These are phyloP conservation scores for Ajuga chamaepitys DNA, from an alignment of 257 asterid species.

Conservation along the genomic window DNA sequence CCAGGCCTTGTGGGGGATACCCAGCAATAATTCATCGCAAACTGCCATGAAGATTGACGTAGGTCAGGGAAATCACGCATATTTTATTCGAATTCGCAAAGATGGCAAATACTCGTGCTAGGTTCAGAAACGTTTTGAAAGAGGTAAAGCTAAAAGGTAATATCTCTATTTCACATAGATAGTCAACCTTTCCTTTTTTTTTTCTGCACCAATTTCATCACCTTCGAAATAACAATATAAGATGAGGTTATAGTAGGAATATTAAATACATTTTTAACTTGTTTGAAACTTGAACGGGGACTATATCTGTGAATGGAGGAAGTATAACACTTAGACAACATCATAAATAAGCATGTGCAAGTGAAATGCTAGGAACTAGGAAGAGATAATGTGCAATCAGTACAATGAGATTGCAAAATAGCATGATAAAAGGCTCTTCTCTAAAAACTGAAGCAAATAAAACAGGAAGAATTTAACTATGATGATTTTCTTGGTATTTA, in stretches of 20 bases:
- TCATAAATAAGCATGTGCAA: background rate
- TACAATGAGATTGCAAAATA: background rate
- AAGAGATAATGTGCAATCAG: background rate
- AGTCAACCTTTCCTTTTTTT: too few species aligned
- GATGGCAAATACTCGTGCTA: background rate
- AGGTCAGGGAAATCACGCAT: slow-evolving; percentile 7
- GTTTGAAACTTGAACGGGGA: too few species aligned
- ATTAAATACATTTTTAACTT: too few species aligned
- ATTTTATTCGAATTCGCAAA: background rate
- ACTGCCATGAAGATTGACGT: slow-evolving; percentile 39
- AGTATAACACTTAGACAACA: too few species aligned
- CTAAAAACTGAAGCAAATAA: background rate
- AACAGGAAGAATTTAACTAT: background rate
- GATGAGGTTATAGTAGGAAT: too few species aligned
- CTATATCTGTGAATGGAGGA: too few species aligned
- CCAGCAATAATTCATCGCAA: slow-evolving; percentile 75
- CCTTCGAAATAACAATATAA: background rate
- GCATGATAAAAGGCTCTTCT: background rate
- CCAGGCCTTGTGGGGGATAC: slow-evolving; percentile 83
- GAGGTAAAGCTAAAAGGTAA: too few species aligned
- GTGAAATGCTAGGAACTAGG: background rate
- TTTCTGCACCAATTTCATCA: background rate
- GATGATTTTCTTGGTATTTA: background rate
- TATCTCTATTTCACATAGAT: too few species aligned
- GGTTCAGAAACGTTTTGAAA: background rate